These are phyloP conservation scores for Clonostachys sp. DNA, from an alignment of 2,329 filamentous ascomycete species.

Conservation along the genomic window DNA sequence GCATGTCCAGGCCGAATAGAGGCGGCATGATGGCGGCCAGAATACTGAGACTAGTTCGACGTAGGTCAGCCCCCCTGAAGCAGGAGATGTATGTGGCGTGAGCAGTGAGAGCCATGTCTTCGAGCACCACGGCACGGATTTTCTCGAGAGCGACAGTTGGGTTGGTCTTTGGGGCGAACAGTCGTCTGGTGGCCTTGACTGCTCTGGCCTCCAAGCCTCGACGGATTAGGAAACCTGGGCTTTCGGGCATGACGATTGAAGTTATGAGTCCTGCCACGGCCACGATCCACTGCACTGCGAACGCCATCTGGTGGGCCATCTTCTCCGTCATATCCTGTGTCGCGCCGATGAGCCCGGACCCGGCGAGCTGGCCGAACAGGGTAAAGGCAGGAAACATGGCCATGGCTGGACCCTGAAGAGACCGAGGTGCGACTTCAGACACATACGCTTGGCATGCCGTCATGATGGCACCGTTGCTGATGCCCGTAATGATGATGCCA, in stretches of 20 bases:
- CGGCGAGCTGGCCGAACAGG: slow-evolving; percentile 41
- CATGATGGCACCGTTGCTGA: slow-evolving; percentile 31
- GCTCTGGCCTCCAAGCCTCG: slow-evolving; percentile 30
- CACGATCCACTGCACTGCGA: slow-evolving; percentile 38
- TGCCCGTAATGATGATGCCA: slow-evolving; percentile 16
- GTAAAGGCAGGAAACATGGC: slow-evolving; percentile 44
- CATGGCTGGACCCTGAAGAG: slow-evolving; percentile 38
- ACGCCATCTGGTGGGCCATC: slow-evolving; percentile 28
- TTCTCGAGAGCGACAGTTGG: slow-evolving; percentile 6
- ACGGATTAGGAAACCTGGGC: slow-evolving; percentile 41
- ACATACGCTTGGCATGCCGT: slow-evolving; percentile 39
- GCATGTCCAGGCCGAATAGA: slow-evolving; percentile 37
- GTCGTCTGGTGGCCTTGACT: slow-evolving; percentile 38
- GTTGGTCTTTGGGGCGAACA: slow-evolving; percentile 16
- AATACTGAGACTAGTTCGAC: slow-evolving; percentile 32
- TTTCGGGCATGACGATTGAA: slow-evolving; percentile 42
- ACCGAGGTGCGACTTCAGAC: slow-evolving; percentile 40
- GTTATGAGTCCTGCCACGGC: slow-evolving; percentile 33
- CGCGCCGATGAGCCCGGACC: slow-evolving; percentile 32
- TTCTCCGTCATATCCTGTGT: slow-evolving; percentile 11
- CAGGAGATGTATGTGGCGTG: slow-evolving; percentile 40
- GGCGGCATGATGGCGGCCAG: slow-evolving; percentile 35
- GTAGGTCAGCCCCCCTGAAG: slow-evolving; percentile 35
- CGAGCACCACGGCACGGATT: slow-evolving; percentile 28
- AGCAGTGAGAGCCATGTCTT: slow-evolving; percentile 19